phyloP scores from a whole-genome alignment of 768 basidiomycete genomes.

The Naganishia antarctica region DNA sequence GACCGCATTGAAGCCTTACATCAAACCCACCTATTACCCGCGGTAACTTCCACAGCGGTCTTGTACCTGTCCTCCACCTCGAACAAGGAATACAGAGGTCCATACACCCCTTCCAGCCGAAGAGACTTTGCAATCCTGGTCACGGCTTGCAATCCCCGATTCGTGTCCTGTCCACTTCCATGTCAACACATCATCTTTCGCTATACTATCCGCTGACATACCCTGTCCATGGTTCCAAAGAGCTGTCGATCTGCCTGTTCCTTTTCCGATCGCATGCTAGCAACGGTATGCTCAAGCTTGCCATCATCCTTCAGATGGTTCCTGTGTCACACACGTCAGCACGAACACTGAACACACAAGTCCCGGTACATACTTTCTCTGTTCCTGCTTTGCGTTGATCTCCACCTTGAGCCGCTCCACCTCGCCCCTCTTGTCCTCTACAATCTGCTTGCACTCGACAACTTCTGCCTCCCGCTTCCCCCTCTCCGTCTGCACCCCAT shows the following conservation, averaged over 20 bases:
- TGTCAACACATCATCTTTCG: not conserved
- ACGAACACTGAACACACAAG: not conserved
- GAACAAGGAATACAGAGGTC: constrained; percentile 88
- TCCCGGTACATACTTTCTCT: constrained; percentile 64
- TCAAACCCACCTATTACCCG: constrained; percentile 74
- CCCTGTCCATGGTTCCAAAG: constrained; percentile 94
- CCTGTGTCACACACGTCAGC: constrained; percentile 34
- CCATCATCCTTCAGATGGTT: constrained; percentile 93
- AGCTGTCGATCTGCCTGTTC: constrained; percentile 71
- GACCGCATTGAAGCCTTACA: not conserved
- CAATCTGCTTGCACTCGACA: constrained; percentile 58
- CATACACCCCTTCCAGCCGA: constrained; percentile 76
- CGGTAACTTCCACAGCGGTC: constrained; percentile 87
- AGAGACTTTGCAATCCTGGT: constrained; percentile 74
- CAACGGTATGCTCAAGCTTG: constrained; percentile 71
- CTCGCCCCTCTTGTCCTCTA: constrained; percentile 55
- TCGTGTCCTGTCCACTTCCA: constrained; percentile 67
- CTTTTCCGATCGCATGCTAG: constrained; percentile 73
- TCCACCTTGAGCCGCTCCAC: constrained; percentile 61
- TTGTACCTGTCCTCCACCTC: constrained; percentile 88
- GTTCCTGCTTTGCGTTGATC: constrained; percentile 66
- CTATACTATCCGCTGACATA: constrained; percentile 51
- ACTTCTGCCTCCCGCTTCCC: constrained; percentile 56
- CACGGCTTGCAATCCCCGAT: constrained; percentile 77
- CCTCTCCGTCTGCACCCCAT: constrained; percentile 55